A percentile compares a stretch with the other conserved stretches of the same genome.
These are phyloP conservation scores for Bolboschoenoplectus hybrid DNA, from an alignment of 202 grass and related monocot genomes.

Conservation along the genomic window DNA sequence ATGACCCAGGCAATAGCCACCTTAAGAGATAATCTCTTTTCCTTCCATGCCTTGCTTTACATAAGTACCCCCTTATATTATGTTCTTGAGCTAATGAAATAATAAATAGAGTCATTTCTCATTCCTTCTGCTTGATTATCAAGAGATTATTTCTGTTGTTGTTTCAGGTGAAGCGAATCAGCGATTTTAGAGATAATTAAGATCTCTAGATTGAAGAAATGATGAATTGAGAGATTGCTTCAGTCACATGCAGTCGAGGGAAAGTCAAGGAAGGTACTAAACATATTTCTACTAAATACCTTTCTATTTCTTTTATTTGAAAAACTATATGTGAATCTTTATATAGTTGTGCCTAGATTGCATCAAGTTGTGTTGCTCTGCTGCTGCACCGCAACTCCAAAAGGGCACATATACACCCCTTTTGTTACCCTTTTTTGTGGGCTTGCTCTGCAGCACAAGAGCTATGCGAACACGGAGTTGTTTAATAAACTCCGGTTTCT, in stretches of 20 bases:
- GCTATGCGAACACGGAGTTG: neutral
- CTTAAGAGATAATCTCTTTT: constrained; percentile 19
- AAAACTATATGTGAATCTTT: neutral
- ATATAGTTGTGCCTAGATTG: neutral
- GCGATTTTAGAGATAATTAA: constrained; percentile 19
- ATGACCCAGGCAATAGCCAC: constrained; percentile 30
- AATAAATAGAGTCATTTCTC: neutral
- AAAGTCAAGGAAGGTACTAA: constrained; percentile 31
- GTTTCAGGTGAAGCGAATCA: constrained; percentile 31
- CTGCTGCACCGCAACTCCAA: neutral
- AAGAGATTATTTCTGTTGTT: constrained; percentile 23
- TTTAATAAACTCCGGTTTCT: neutral
- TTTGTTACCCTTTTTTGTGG: neutral
- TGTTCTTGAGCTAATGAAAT: constrained; percentile 19
- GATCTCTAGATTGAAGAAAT: constrained; percentile 16
- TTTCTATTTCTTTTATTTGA: neutral
- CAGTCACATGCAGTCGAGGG: constrained; percentile 28
- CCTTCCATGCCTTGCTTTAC: constrained; percentile 25
- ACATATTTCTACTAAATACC: neutral
- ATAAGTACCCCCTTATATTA: constrained; percentile 30
- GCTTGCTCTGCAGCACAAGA: neutral
- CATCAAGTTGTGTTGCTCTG: neutral
- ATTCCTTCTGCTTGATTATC: neutral
- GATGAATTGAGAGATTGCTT: constrained; percentile 37
- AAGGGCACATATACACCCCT: neutral